Percentiles rank a stretch among this genome's conserved stretches.
phyloP scores from a whole-genome alignment of 257 asterid genomes.

The Verbascum thapsus region DNA sequence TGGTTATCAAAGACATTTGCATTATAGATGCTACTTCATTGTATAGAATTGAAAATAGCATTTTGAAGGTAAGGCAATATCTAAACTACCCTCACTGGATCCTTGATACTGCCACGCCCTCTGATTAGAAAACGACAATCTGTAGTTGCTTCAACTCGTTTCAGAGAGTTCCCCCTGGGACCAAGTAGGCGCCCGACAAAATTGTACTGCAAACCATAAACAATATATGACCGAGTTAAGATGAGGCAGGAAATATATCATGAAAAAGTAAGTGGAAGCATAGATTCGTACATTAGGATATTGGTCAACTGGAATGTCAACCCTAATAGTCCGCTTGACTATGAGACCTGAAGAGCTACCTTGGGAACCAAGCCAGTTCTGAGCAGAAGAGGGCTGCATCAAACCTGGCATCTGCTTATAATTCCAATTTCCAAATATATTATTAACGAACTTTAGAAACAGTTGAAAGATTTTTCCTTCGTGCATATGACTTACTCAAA shows the following conservation, averaged over 20 bases:
- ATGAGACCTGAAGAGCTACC: slow-evolving; percentile 65
- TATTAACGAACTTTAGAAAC: slow-evolving; percentile 26
- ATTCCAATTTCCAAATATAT: too few species aligned
- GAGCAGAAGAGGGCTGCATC: slow-evolving; percentile 59
- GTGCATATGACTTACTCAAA: not conserved
- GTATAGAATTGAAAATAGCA: not conserved
- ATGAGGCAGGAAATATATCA: not conserved
- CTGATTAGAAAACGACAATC: slow-evolving; percentile 96
- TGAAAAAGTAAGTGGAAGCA: slow-evolving; percentile 15
- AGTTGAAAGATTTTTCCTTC: slow-evolving; percentile 4
- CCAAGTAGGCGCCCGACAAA: slow-evolving; percentile 99
- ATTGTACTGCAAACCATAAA: slow-evolving; percentile 72
- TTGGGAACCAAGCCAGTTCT: slow-evolving; percentile 65
- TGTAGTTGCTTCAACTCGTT: slow-evolving; percentile 92
- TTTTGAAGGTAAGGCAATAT: not conserved
- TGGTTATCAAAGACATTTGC: too few species aligned
- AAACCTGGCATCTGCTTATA: slow-evolving; percentile 62
- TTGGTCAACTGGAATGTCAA: slow-evolving; percentile 72
- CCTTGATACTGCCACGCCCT: slow-evolving; percentile 99
- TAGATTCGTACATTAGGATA: slow-evolving; percentile 59
- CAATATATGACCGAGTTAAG: slow-evolving; percentile 16
- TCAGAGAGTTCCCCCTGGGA: slow-evolving; percentile 97
- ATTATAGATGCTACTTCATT: too few species aligned
- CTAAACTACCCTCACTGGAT: slow-evolving; percentile 73
- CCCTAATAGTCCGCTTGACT: slow-evolving; percentile 62